These are phyloP conservation scores for Calonectria hawksworthii DNA, from an alignment of 2,329 filamentous ascomycete species.

Conservation along the genomic window DNA sequence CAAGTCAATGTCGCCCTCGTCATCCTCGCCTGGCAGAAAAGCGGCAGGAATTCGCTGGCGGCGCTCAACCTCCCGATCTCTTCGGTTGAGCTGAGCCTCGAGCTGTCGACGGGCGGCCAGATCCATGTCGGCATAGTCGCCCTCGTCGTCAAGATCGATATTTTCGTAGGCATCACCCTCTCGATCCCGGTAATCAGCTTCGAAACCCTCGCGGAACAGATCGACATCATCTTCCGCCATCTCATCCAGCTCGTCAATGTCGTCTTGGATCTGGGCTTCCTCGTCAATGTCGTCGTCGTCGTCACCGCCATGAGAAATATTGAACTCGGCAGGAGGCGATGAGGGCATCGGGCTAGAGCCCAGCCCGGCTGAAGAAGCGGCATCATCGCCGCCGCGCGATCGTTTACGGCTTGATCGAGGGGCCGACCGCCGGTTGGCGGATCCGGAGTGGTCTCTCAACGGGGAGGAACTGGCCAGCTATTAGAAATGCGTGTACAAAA, in stretches of 20 bases:
- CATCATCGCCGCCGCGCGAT: slow-evolving; percentile 67
- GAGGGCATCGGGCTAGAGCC: slow-evolving; percentile 77
- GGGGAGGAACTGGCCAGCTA: slow-evolving; percentile 80
- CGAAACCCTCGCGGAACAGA: slow-evolving; percentile 80
- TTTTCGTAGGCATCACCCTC: slow-evolving; percentile 79
- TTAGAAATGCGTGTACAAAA: slow-evolving; percentile 19
- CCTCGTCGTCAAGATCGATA: slow-evolving; percentile 82
- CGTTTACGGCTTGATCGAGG: slow-evolving; percentile 68
- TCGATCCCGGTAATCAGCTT: slow-evolving; percentile 77
- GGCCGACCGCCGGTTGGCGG: slow-evolving; percentile 81
- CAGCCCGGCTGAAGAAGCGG: slow-evolving; percentile 62
- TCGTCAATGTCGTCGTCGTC: slow-evolving; percentile 81
- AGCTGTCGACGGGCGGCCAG: slow-evolving; percentile 76
- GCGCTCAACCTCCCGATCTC: slow-evolving; percentile 80
- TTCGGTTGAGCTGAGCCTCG: slow-evolving; percentile 79
- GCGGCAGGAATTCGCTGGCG: slow-evolving; percentile 78
- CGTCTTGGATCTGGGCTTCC: slow-evolving; percentile 79
- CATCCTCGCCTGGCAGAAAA: slow-evolving; percentile 85
- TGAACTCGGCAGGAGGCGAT: slow-evolving; percentile 71
- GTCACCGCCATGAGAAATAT: slow-evolving; percentile 76
- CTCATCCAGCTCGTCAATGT: slow-evolving; percentile 84
- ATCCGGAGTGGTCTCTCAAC: slow-evolving; percentile 83
- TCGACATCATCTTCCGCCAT: slow-evolving; percentile 86
- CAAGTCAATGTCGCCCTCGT: slow-evolving; percentile 87
- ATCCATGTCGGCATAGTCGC: slow-evolving; percentile 79